phyloP scores from a whole-genome alignment of 2,329 filamentous ascomycete species.

The Emmonsiellopsis sp. region DNA sequence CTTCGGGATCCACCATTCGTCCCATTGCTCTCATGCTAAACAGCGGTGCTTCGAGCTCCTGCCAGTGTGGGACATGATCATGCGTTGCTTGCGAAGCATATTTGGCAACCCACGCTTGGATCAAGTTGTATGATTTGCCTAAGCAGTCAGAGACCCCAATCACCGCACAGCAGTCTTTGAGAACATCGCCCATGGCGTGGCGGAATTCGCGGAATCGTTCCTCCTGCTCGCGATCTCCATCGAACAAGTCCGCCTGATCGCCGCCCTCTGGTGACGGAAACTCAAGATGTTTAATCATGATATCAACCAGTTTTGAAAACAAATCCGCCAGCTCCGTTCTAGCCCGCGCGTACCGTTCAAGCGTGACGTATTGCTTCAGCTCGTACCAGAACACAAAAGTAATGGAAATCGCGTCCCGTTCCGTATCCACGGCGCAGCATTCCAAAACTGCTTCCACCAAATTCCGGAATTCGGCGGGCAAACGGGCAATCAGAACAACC shows the following conservation, averaged over 20 bases:
- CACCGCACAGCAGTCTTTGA: conserved; percentile 95
- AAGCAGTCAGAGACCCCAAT: conserved; percentile 89
- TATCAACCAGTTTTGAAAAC: conserved; percentile 82
- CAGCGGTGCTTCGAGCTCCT: conserved; percentile 86
- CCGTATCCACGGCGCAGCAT: conserved; percentile 76
- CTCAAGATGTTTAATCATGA: conserved; percentile 82
- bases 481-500: conserved; percentile 81
- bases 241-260: conserved; percentile 70
- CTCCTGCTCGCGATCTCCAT: conserved; percentile 89
- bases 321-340: conserved; percentile 68
- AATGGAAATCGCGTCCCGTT: conserved; percentile 81
- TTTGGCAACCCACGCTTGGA: conserved; percentile 78
- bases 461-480: conserved; percentile 69
- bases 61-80: conserved; percentile 81
- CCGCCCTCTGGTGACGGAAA: conserved; percentile 71
- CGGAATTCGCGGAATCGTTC: conserved; percentile 96
- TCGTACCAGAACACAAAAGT: conserved; percentile 99
- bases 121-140: conserved; percentile 74
- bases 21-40: conserved; percentile 96
- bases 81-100: conserved; percentile 67
- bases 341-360: conserved; percentile 81
- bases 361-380: conserved; percentile 86
- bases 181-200: conserved; percentile 92
- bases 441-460: conserved; percentile 89
- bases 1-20: conserved; percentile 85